Conservation (phyloP, 176 grass and related monocot species). For the Rhynchospora pubera region DNA sequence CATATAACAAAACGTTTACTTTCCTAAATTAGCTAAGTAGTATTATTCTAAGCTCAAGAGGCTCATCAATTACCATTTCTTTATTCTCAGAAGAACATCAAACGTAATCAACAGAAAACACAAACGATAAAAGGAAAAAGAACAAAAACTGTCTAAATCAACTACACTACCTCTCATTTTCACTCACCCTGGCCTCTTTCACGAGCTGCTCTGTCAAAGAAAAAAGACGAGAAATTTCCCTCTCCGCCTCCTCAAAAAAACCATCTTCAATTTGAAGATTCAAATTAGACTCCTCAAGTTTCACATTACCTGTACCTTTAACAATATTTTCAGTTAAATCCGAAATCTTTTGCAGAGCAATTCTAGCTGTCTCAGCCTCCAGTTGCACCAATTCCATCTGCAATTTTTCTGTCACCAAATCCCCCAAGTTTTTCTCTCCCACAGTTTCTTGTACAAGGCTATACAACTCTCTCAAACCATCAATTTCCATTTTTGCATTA, state of each 20-base stretch:
- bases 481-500: constrained; percentile 11
- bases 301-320: background rate
- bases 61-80: background rate
- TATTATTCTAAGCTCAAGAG: background rate
- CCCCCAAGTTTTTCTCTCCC: constrained; percentile 13
- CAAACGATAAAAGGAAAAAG: background rate
- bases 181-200: background rate
- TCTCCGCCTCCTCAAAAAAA: constrained; percentile 1
- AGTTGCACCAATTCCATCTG: background rate
- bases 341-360: constrained; percentile 12
- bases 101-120: background rate
- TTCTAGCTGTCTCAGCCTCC: constrained; percentile 14
- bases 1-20: background rate
- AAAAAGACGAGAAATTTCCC: background rate
- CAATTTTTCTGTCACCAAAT: constrained; percentile 18
- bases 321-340: constrained; percentile 6
- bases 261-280: constrained; percentile 8
- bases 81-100: background rate
- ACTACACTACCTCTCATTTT: background rate
- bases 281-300: constrained; percentile 9
- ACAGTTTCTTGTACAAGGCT: constrained; percentile 9
- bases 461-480: constrained; percentile 24
- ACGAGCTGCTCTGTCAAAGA: constrained; percentile 9
- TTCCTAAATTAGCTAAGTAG: background rate
- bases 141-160: background rate